phyloP scores from a whole-genome alignment of 257 asterid species.

The Oldenlandia corymbosa region DNA sequence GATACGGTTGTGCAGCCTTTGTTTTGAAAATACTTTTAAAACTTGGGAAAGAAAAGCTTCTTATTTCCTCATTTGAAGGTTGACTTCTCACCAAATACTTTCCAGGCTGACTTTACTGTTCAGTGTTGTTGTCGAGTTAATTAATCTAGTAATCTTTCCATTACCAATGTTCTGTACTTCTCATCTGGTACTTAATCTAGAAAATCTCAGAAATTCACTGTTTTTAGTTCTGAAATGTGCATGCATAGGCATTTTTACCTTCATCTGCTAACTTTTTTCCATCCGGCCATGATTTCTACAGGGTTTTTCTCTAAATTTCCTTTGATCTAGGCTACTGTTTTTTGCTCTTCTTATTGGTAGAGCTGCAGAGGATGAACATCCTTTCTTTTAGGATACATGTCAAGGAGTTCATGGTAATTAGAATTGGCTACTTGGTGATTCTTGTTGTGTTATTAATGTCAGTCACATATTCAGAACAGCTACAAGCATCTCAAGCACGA shows the following conservation, averaged over 20 bases:
- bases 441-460: constrained; percentile 32
- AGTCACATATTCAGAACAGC: constrained; percentile 36
- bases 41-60: not conserved
- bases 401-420: constrained; percentile 45
- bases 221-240: not conserved
- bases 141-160: constrained; percentile 9
- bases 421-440: constrained; percentile 13
- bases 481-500: constrained; percentile 44
- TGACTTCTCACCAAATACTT: not conserved
- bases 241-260: not conserved
- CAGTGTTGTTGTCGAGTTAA: not conserved
- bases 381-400: constrained; percentile 2
- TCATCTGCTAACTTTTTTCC: not conserved
- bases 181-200: too few species aligned
- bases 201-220: not conserved
- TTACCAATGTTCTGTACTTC: too few species aligned
- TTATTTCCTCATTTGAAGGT: constrained; percentile 17
- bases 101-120: not conserved
- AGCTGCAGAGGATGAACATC: not conserved
- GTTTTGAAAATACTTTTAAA: constrained; percentile 9
- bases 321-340: not conserved
- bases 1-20: constrained; percentile 10
- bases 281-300: not conserved
- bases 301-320: not conserved
- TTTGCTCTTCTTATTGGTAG: not conserved